phyloP scores from a whole-genome alignment of 2,329 filamentous ascomycete genomes.

The Cladophialophora chaetospira region DNA sequence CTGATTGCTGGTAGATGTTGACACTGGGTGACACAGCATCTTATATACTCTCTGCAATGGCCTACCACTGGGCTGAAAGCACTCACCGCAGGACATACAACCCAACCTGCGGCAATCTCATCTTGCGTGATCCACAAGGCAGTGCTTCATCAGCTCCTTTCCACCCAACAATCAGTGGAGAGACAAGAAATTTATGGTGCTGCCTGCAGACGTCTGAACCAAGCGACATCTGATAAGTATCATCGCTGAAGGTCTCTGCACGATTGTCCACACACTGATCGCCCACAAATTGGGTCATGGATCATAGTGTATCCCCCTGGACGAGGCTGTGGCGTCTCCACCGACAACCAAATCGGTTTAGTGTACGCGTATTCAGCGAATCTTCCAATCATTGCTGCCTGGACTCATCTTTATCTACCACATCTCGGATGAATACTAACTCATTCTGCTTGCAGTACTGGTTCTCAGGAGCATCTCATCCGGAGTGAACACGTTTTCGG shows the following conservation, averaged over 20 bases:
- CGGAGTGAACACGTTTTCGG: neutral
- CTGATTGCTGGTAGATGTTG: neutral
- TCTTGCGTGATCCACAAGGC: neutral
- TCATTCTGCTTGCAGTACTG: neutral
- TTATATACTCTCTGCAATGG: neutral
- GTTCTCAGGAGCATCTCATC: neutral
- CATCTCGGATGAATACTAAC: neutral
- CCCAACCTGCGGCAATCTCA: neutral
- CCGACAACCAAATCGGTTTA: neutral
- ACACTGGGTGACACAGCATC: neutral
- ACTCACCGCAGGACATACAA: too few relatives aligned
- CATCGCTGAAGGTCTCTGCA: neutral
- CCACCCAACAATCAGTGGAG: neutral
- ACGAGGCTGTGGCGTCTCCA: conserved; percentile 1
- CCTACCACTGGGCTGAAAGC: neutral
- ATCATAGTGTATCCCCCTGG: too few relatives aligned
- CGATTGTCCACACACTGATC: neutral
- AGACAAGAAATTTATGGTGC: neutral
- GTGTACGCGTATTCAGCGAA: neutral
- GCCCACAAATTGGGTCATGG: too few relatives aligned
- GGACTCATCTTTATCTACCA: neutral
- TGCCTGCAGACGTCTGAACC: neutral
- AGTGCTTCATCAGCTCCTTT: neutral
- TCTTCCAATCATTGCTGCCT: conserved; percentile 1
- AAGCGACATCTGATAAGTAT: neutral